Evolutionary conservation across 2,329 filamentous ascomycete species (phyloP).

Genomic region (Knufia fluminis): DNA sequence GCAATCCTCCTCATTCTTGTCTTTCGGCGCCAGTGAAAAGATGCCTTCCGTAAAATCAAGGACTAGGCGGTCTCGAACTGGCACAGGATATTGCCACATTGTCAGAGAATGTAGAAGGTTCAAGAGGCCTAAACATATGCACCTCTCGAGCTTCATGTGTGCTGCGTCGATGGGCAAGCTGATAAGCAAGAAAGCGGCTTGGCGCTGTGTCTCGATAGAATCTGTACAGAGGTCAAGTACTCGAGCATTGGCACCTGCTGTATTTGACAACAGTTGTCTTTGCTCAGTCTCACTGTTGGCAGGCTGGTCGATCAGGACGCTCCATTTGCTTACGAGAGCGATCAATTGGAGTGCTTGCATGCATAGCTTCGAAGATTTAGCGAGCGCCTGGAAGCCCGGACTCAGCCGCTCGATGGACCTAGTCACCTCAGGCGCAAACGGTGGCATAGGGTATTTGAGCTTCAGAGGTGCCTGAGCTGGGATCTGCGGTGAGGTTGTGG

Average conservation of each 20-base stretch:
- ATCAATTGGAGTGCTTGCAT: neutral
- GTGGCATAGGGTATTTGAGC: constrained; percentile 4
- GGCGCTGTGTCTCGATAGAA: neutral
- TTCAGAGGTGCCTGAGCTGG: neutral
- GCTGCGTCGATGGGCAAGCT: constrained; percentile 4
- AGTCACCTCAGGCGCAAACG: neutral
- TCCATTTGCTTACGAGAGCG: neutral
- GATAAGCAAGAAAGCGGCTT: neutral
- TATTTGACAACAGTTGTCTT: constrained; percentile 1
- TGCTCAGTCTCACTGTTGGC: neutral
- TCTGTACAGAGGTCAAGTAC: constrained; percentile 1
- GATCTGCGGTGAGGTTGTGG: neutral
- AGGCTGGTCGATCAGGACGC: constrained; percentile 1
- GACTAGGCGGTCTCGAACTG: neutral
- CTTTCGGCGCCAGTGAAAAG: neutral
- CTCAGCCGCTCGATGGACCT: constrained; percentile 4
- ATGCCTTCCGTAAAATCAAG: constrained; percentile 3
- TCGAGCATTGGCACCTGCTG: neutral
- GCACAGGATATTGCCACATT: neutral
- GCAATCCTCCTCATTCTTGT: constrained; percentile 3
- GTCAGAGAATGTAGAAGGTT: constrained; percentile 4
- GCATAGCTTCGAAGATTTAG: constrained; percentile 3
- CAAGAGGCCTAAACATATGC: neutral
- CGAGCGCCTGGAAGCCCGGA: constrained; percentile 1
- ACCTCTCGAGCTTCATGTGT: constrained; percentile 4